phyloP scores from a whole-genome alignment of 176 grass and related monocot species.

The Lolium multiflorum region DNA sequence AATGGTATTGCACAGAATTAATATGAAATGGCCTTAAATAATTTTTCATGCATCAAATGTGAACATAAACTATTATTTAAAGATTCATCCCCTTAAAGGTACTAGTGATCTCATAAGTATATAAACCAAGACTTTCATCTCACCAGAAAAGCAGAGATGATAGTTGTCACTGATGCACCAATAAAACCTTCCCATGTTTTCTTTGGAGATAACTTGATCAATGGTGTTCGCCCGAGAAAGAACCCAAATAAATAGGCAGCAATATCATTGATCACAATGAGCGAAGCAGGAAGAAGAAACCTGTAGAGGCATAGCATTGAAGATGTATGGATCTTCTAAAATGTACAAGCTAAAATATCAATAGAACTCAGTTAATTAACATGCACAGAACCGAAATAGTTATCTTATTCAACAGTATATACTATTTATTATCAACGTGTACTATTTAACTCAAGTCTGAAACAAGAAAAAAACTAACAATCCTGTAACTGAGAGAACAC shows the following conservation, averaged over 20 bases:
- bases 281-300: conserved; percentile 98
- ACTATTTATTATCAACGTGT: neutral
- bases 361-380: neutral
- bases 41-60: neutral
- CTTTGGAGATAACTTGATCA: conserved; percentile 99
- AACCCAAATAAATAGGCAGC: conserved; percentile 98
- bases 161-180: conserved; percentile 94
- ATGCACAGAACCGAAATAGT: conserved; percentile 14
- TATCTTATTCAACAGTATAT: neutral
- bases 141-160: conserved; percentile 94
- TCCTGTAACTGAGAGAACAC: neutral
- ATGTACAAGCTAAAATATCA: conserved; percentile 10
- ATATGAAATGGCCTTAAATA: neutral
- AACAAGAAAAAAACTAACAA: neutral
- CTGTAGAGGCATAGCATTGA: conserved; percentile 55
- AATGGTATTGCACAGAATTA: conserved; percentile 22
- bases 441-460: conserved; percentile 16
- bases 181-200: conserved; percentile 99
- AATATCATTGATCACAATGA: conserved; percentile 97
- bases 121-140: conserved; percentile 45
- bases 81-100: neutral
- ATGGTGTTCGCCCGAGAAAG: conserved; percentile 94
- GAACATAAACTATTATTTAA: neutral
- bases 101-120: neutral
- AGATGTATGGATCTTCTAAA: conserved; percentile 22